A percentile compares a stretch with the other conserved stretches of the same genome.
Conservation (phyloP, 106 monocot genomes). For the Allium sativum region DNA sequence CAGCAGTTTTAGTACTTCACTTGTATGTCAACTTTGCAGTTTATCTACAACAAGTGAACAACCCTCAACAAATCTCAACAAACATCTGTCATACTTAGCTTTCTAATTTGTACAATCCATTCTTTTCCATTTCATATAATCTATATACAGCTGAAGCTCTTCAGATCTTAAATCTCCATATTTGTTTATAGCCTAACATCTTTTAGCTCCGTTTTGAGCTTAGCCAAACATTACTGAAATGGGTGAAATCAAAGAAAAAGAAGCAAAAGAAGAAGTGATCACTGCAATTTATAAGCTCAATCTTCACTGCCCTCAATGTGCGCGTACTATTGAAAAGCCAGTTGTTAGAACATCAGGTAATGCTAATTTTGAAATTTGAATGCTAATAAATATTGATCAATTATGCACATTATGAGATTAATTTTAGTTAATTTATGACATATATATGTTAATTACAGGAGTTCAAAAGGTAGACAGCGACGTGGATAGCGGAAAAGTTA, state of each 20-base stretch:
- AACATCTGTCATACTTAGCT: conserved; percentile 5
- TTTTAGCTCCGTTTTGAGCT: background rate
- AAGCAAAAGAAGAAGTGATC: conserved; percentile 24
- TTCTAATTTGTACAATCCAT: background rate
- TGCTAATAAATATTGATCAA: background rate
- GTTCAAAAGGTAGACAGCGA: conserved; percentile 61
- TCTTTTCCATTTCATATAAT: background rate
- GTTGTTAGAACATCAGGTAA: conserved; percentile 30
- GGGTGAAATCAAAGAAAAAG: conserved; percentile 29
- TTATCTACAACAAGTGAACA: conserved; percentile 25
- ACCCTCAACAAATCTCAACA: conserved; percentile 45
- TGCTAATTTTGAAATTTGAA: too few relatives aligned
- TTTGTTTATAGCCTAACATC: conserved; percentile 2
- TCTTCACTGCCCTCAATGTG: conserved; percentile 65
- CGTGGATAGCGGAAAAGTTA: conserved; percentile 39
- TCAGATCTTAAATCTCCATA: background rate
- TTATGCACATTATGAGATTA: background rate
- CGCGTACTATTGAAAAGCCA: conserved; percentile 27
- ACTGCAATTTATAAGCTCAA: conserved; percentile 66
- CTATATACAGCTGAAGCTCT: background rate
- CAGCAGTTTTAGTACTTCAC: background rate
- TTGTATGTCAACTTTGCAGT: conserved; percentile 11
- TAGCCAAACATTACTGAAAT: background rate
- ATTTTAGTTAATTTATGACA: too few relatives aligned
- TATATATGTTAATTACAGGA: conserved; percentile 18